Evolutionary conservation across 2,329 filamentous ascomycete genomes (phyloP), one percentile per base, ranked within the genome.

Genomic region (Pseudopithomyces chartarum): DNA sequence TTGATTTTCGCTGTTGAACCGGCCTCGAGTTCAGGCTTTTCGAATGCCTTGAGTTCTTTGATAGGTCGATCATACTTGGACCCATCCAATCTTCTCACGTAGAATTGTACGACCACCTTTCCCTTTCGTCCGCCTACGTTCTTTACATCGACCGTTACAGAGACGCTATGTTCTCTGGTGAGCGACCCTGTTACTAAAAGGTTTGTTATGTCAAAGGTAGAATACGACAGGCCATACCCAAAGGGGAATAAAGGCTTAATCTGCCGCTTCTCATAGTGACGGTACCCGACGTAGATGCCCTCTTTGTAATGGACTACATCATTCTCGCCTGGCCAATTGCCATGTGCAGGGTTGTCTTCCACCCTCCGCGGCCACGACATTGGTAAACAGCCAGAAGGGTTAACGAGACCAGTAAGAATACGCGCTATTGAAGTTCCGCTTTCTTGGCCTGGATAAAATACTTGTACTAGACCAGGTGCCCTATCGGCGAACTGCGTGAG

Each of bases 281-380:
- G 87, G 76, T 97, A 96, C 78, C 96, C 92, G 62, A 95, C 86
- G 68, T 91, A 91, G 0, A 96, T 76, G 0, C 90, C 90, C 69
- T 96, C 91, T 1, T 33, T 48, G 36, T 84, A 89, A 80, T 82
- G 68, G 92, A 94, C 59, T 89, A 86, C 62, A 93, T 90, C 70
- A 94, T 84, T 79, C 1, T 89, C 79, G 0, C 79, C 80, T 67
- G 87, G 88, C 15, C 89, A 90, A 42, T 96, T 88, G 0, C 90
- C 94, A 75, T 94, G 96, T 0, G 87, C 84, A 0, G 87, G 87
- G 12, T 86, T 86, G 62, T 90, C 85, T 64, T 87, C 78, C 8
- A 68, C 42, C 0, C 59, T 46, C n/a, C 20, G 80, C 5, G 89
- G 88, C 71, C 89, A 90, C 0, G 86, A 87, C 23, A 2, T 84